Conservation (phyloP, 2,329 filamentous ascomycete species). For the Clathrospora elynae region DNA sequence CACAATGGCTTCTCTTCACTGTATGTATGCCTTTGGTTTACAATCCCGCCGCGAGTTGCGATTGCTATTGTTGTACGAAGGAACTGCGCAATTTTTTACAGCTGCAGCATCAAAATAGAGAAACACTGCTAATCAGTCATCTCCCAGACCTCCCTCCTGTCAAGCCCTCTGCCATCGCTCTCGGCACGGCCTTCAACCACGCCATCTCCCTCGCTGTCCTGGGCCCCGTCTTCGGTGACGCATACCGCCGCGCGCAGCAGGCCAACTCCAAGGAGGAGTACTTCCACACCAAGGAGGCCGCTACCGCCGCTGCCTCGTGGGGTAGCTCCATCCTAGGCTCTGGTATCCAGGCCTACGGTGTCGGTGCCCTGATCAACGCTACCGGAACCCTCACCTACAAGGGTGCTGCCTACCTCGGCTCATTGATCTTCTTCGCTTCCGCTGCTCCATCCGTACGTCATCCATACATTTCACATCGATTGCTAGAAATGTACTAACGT, state of each 20-base stretch:
- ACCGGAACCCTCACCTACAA: conserved; percentile 96
- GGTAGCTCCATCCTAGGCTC: conserved; percentile 89
- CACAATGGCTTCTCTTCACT: conserved; percentile 65
- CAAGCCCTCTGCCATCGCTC: conserved; percentile 96
- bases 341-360: conserved; percentile 85
- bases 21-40: conserved; percentile 50
- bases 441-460: conserved; percentile 80
- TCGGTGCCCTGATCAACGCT: conserved; percentile 84
- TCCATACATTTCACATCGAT: not conserved
- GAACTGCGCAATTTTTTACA: conserved; percentile 17
- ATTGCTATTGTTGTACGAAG: conserved; percentile 11
- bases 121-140: conserved; percentile 23
- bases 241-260: conserved; percentile 88
- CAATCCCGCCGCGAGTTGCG: not conserved
- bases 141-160: conserved; percentile 73
- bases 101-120: conserved; percentile 9
- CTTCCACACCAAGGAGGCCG: conserved; percentile 88
- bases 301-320: conserved; percentile 84
- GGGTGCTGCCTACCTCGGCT: conserved; percentile 91
- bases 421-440: conserved; percentile 88
- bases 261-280: conserved; percentile 98
- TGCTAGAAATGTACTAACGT: conserved; percentile 24
- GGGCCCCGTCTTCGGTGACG: conserved; percentile 87
- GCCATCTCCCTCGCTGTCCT: conserved; percentile 85
- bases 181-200: conserved; percentile 96